Evolutionary conservation across 2,329 filamentous ascomycete genomes (phyloP).

Genomic region (Aspergillus bombycis): DNA sequence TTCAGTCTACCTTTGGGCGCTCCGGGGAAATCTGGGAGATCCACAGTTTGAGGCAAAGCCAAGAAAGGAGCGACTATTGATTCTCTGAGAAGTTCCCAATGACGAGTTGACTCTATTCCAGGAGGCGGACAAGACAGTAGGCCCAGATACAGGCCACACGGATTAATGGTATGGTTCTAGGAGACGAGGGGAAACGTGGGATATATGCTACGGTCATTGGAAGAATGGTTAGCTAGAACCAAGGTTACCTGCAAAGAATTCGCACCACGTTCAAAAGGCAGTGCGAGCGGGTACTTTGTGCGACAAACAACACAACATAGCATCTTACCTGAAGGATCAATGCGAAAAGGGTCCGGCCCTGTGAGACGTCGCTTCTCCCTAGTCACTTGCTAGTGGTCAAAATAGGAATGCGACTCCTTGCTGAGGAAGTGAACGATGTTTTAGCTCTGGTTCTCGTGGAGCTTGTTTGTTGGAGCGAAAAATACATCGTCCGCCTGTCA

Average conservation of each 20-base stretch:
- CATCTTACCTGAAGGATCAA: conserved; percentile 3
- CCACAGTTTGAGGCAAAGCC: conserved; percentile 18
- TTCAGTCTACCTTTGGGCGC: conserved; percentile 17
- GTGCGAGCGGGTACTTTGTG: not conserved
- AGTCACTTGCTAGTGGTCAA: not conserved
- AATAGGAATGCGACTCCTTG: conserved; percentile 11
- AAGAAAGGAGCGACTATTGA: conserved; percentile 15
- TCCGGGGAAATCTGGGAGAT: conserved; percentile 20
- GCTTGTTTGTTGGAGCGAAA: conserved; percentile 4
- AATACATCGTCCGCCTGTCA: conserved; percentile 18
- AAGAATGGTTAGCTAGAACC: conserved; percentile 5
- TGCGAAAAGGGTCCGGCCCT: conserved; percentile 7
- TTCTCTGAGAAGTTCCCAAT: conserved; percentile 11
- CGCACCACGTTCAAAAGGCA: not conserved
- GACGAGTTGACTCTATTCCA: conserved; percentile 8
- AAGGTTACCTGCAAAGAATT: conserved; percentile 2
- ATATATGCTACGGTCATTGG: conserved; percentile 5
- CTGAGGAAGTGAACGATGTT: not conserved
- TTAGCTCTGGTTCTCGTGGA: not conserved
- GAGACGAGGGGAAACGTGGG: not conserved
- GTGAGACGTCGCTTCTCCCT: conserved; percentile 2
- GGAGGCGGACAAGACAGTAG: not conserved
- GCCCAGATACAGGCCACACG: not conserved
- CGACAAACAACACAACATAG: not conserved
- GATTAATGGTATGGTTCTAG: not conserved